Percentiles rank a stretch among this genome's conserved stretches.
phyloP scores from a whole-genome alignment of 2,329 filamentous ascomycete genomes.

The Microdochium bolleyi region DNA sequence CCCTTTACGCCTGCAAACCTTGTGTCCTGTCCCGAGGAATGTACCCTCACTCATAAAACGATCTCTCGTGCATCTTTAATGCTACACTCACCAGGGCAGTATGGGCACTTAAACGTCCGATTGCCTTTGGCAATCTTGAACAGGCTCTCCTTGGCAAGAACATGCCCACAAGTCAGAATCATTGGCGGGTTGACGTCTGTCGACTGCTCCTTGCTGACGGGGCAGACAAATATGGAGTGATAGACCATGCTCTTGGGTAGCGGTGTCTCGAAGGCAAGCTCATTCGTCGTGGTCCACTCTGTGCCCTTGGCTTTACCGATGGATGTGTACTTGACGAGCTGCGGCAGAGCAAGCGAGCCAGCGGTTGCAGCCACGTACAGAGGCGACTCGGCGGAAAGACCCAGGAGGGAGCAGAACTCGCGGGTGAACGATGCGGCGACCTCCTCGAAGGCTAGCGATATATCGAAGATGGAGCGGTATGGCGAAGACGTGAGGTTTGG shows the following conservation, averaged over 20 bases:
- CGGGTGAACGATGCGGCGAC: slow-evolving; percentile 81
- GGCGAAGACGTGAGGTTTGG: slow-evolving; percentile 70
- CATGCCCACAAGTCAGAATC: slow-evolving; percentile 94
- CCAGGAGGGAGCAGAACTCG: slow-evolving; percentile 89
- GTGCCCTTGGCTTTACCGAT: slow-evolving; percentile 86
- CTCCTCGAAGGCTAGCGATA: slow-evolving; percentile 69
- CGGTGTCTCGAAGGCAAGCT: slow-evolving; percentile 72
- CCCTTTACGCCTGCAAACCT: neutral
- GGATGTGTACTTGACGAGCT: slow-evolving; percentile 76
- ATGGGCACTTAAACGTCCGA: slow-evolving; percentile 82
- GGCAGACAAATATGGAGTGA: slow-evolving; percentile 96
- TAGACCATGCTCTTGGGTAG: slow-evolving; percentile 60
- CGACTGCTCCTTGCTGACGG: slow-evolving; percentile 92
- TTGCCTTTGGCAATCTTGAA: slow-evolving; percentile 70
- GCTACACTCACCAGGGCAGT: slow-evolving; percentile 81
- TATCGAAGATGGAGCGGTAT: slow-evolving; percentile 72
- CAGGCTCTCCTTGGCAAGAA: slow-evolving; percentile 79
- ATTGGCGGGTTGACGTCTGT: slow-evolving; percentile 91
- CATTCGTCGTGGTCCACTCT: slow-evolving; percentile 88
- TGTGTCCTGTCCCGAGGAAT: neutral
- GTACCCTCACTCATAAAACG: slow-evolving; percentile 39
- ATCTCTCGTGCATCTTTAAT: slow-evolving; percentile 70
- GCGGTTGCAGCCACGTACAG: slow-evolving; percentile 90
- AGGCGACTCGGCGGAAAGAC: slow-evolving; percentile 83
- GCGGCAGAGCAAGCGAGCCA: slow-evolving; percentile 83